Conservation (phyloP, 129 eudicot genomes). For the Calendula officinalis region DNA sequence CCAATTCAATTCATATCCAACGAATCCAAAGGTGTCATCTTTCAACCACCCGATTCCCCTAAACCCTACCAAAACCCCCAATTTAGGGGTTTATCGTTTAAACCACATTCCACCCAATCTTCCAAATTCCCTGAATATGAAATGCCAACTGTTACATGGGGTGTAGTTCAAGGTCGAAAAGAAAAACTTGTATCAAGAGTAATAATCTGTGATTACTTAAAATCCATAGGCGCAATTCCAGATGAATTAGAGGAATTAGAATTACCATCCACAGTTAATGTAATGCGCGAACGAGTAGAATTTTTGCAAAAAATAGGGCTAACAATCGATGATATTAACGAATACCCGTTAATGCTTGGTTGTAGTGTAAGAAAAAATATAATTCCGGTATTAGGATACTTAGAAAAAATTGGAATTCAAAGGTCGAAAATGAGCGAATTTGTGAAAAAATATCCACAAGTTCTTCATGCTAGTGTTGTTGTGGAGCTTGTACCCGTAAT, state of each 20-base stretch:
- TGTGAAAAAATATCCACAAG: slow-evolving; percentile 64
- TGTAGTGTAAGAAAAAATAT: slow-evolving; percentile 70
- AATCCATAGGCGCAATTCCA: slow-evolving; percentile 55
- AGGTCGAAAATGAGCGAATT: slow-evolving; percentile 57
- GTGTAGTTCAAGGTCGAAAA: slow-evolving; percentile 72
- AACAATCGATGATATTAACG: slow-evolving; percentile 62
- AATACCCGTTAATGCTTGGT: slow-evolving; percentile 72
- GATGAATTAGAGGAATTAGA: slow-evolving; percentile 64
- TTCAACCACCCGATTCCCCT: not conserved
- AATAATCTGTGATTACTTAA: slow-evolving; percentile 57
- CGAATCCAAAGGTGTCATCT: not conserved
- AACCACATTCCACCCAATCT: slow-evolving; percentile 51
- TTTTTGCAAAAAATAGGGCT: slow-evolving; percentile 68
- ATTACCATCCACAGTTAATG: slow-evolving; percentile 63
- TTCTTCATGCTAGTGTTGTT: slow-evolving; percentile 64
- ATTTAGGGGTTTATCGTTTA: slow-evolving; percentile 26
- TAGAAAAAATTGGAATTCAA: slow-evolving; percentile 64
- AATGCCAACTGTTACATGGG: slow-evolving; percentile 85
- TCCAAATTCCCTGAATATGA: slow-evolving; percentile 65
- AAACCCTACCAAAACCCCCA: slow-evolving; percentile 38
- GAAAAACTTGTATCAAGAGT: slow-evolving; percentile 66
- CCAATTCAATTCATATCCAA: slow-evolving; percentile 20
- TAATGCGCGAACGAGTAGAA: slow-evolving; percentile 76
- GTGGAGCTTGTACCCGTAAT: slow-evolving; percentile 68
- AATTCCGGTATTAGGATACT: slow-evolving; percentile 67